Conservation (phyloP, 1,284 basidiomycete genomes). For the Austroboletus olivaceoglutinosus region DNA sequence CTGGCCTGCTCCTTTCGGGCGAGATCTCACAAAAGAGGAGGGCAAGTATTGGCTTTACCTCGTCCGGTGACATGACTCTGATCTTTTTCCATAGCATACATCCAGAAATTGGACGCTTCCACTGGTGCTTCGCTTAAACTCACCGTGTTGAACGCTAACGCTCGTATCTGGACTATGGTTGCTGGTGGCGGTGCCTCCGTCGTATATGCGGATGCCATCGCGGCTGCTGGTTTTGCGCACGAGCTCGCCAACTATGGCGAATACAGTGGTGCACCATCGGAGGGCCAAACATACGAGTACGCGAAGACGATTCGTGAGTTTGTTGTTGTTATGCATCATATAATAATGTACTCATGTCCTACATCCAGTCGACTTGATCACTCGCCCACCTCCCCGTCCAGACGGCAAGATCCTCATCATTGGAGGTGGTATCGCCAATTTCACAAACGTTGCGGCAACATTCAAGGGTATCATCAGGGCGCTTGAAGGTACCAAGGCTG, state of each 20-base stretch:
- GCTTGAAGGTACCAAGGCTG: conserved; percentile 89
- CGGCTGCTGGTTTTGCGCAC: conserved; percentile 93
- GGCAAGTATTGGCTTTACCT: conserved; percentile 3
- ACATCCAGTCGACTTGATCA: conserved; percentile 82
- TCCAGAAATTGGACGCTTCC: conserved; percentile 95
- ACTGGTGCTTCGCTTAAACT: conserved; percentile 98
- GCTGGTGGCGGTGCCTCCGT: conserved; percentile 87
- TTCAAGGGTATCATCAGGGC: conserved; percentile 99
- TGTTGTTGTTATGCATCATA: not conserved
- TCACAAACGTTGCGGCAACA: conserved; percentile 98
- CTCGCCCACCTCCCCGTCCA: conserved; percentile 78
- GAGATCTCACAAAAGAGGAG: conserved; percentile 97
- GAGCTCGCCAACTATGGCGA: conserved; percentile 99
- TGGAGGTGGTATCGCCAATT: conserved; percentile 99
- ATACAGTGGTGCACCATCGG: conserved; percentile 97
- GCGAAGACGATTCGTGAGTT: conserved; percentile 92
- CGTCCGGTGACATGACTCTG: not conserved
- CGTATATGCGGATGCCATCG: conserved; percentile 94
- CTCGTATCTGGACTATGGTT: conserved; percentile 99
- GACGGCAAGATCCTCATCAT: conserved; percentile 99
- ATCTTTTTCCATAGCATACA: conserved; percentile 64
- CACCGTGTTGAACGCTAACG: conserved; percentile 92
- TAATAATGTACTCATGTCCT: conserved; percentile 3
- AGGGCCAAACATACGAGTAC: conserved; percentile 99
- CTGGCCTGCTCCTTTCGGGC: conserved; percentile 97